These are phyloP conservation scores for Didymella sp. DNA, from an alignment of 2,329 filamentous ascomycete genomes.

Conservation along the genomic window DNA sequence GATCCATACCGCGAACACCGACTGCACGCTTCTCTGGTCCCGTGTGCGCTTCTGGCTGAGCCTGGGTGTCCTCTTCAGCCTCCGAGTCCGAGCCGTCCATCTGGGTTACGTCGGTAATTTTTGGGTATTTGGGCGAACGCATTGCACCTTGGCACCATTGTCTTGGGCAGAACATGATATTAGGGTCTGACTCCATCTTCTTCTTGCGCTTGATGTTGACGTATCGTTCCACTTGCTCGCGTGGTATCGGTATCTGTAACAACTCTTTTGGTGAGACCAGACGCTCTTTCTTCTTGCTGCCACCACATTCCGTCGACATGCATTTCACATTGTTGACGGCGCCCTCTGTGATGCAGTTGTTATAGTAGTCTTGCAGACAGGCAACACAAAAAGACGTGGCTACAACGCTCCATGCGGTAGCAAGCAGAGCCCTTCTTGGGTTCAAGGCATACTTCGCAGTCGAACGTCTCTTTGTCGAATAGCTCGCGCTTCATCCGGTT, in stretches of 20 bases:
- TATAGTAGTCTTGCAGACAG: slow-evolving; percentile 93
- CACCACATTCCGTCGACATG: slow-evolving; percentile 76
- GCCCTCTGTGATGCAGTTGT: slow-evolving; percentile 83
- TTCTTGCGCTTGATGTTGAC: slow-evolving; percentile 91
- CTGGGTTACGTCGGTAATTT: slow-evolving; percentile 52
- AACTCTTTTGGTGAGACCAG: slow-evolving; percentile 84
- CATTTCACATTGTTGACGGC: slow-evolving; percentile 82
- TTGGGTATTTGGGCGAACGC: slow-evolving; percentile 60
- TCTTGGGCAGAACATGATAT: slow-evolving; percentile 90
- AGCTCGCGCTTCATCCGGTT: slow-evolving; percentile 73
- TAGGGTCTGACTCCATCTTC: slow-evolving; percentile 88
- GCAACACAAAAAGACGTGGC: slow-evolving; percentile 86
- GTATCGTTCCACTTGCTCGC: slow-evolving; percentile 81
- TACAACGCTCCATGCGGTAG: slow-evolving; percentile 81
- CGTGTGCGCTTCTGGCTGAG: slow-evolving; percentile 8
- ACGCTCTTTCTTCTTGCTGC: slow-evolving; percentile 58
- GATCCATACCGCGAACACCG: slow-evolving; percentile 63
- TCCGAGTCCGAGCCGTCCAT: slow-evolving; percentile 52
- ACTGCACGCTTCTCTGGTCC: slow-evolving; percentile 35
- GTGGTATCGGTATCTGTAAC: slow-evolving; percentile 58
- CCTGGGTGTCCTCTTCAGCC: slow-evolving; percentile 34
- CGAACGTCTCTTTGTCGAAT: slow-evolving; percentile 85
- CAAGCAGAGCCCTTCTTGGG: slow-evolving; percentile 87
- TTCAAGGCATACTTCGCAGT: slow-evolving; percentile 88
- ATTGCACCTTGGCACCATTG: slow-evolving; percentile 92